A percentile compares a stretch with the other conserved stretches of the same genome.
Conservation (phyloP, 176 grass and related monocot species). For the Miscanthus lutarioriparius region DNA sequence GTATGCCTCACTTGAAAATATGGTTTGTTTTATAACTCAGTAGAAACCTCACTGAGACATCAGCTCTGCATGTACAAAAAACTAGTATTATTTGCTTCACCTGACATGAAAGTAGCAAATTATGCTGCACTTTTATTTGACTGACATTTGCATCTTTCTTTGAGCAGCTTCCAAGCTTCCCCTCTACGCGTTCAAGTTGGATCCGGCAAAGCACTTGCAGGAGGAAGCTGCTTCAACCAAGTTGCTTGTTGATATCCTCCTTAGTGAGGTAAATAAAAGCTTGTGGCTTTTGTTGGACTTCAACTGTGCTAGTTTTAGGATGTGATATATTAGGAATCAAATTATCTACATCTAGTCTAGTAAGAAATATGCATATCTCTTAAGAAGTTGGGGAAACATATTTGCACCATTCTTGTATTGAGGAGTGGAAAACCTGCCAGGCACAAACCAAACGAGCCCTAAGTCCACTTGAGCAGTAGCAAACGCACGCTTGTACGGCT, state of each 20-base stretch:
- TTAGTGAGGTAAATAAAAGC: slow-evolving; percentile 68
- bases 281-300: neutral
- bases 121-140: neutral
- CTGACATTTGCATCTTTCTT: slow-evolving; percentile 23
- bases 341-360: neutral
- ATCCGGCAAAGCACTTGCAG: slow-evolving; percentile 8
- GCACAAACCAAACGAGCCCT: neutral
- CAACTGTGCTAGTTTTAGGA: neutral
- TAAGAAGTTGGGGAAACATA: neutral
- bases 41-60: neutral
- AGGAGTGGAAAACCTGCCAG: neutral
- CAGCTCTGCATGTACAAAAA: neutral
- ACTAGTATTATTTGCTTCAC: neutral
- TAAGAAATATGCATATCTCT: neutral
- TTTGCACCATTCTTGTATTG: neutral
- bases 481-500: too few species aligned
- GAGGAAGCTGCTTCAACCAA: slow-evolving; percentile 35
- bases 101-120: neutral
- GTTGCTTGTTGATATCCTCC: slow-evolving; percentile 75
- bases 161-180: slow-evolving; percentile 81
- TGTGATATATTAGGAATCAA: neutral
- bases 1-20: neutral
- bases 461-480: neutral
- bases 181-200: slow-evolving; percentile 66
- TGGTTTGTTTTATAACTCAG: neutral